A percentile compares a stretch with the other conserved stretches of the same genome.
Conservation (phyloP, 2,329 filamentous ascomycete species). For the Fusarium duplospermum region DNA sequence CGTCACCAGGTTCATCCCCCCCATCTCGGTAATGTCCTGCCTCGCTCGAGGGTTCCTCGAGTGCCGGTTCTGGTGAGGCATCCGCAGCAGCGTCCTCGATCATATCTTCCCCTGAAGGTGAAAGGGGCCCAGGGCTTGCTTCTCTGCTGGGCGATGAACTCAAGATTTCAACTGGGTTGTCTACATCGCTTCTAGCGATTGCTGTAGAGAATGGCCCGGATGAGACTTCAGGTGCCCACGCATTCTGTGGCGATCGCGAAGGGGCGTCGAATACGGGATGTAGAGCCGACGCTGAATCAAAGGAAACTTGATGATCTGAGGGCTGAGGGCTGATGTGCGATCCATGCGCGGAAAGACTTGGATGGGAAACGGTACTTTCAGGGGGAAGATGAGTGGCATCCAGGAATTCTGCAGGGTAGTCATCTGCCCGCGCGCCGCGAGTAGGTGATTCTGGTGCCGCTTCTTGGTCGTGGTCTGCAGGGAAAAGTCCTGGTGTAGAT, state of each 20-base stretch:
- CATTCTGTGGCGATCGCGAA: slow-evolving; percentile 13
- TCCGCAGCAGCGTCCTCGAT: slow-evolving; percentile 4
- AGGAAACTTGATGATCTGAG: slow-evolving; percentile 7
- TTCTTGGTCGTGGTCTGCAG: slow-evolving; percentile 5
- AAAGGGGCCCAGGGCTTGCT: slow-evolving; percentile 13
- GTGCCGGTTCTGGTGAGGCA: slow-evolving; percentile 13
- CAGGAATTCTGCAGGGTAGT: slow-evolving; percentile 41
- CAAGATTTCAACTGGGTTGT: slow-evolving; percentile 38
- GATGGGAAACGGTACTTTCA: slow-evolving; percentile 15
- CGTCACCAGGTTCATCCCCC: slow-evolving; percentile 47
- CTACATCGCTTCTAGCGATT: slow-evolving; percentile 24
- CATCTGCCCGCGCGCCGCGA: slow-evolving; percentile 14
- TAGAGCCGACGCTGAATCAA: slow-evolving; percentile 17
- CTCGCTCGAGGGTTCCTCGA: slow-evolving; percentile 31
- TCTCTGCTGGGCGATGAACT: slow-evolving; percentile 38
- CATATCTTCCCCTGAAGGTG: slow-evolving; percentile 10
- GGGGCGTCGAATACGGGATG: slow-evolving; percentile 16
- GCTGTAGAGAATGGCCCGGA: slow-evolving; percentile 11
- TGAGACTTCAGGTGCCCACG: slow-evolving; percentile 23
- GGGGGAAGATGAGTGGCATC: slow-evolving; percentile 18
- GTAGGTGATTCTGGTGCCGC: slow-evolving; percentile 8
- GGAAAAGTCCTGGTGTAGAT: slow-evolving; percentile 23
- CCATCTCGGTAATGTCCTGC: slow-evolving; percentile 41
- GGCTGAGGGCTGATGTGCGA: not conserved
- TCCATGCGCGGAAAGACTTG: slow-evolving; percentile 20